Evolutionary conservation across 164 flowering plant species (phyloP).

Genomic region (Platanus orientalis): DNA sequence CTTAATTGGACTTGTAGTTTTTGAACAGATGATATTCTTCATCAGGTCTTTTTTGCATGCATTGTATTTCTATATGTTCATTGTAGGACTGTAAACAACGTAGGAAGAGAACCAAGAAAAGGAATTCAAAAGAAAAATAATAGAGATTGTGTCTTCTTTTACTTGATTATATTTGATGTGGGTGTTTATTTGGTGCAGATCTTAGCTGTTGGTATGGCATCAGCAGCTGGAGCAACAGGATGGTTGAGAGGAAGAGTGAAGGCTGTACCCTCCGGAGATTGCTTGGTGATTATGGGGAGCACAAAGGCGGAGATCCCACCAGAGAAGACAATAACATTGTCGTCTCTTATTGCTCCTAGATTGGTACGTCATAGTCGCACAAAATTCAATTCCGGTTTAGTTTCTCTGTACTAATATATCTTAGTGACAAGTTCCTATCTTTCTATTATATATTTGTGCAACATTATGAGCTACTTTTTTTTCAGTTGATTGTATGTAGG

Average conservation of each 20-base stretch:
- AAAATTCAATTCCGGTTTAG: background rate
- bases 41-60: background rate
- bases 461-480: too few relatives aligned
- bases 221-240: conserved; percentile 50
- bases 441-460: too few relatives aligned
- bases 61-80: background rate
- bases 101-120: too few relatives aligned
- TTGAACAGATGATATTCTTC: too few relatives aligned
- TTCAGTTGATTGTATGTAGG: too few relatives aligned
- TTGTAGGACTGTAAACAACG: too few relatives aligned
- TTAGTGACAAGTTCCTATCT: too few relatives aligned
- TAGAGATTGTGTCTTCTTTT: background rate
- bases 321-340: conserved; percentile 77
- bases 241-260: conserved; percentile 88
- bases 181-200: conserved; percentile 12
- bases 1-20: background rate
- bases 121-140: too few relatives aligned
- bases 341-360: conserved; percentile 81
- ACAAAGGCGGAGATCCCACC: conserved; percentile 68
- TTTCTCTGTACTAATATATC: too few relatives aligned
- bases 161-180: background rate
- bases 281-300: conserved; percentile 71
- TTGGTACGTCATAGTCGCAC: conserved; percentile 38
- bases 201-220: conserved; percentile 52
- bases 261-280: conserved; percentile 89